phyloP scores from a whole-genome alignment of 2,329 filamentous ascomycete species.

The Biscogniauxia marginata region DNA sequence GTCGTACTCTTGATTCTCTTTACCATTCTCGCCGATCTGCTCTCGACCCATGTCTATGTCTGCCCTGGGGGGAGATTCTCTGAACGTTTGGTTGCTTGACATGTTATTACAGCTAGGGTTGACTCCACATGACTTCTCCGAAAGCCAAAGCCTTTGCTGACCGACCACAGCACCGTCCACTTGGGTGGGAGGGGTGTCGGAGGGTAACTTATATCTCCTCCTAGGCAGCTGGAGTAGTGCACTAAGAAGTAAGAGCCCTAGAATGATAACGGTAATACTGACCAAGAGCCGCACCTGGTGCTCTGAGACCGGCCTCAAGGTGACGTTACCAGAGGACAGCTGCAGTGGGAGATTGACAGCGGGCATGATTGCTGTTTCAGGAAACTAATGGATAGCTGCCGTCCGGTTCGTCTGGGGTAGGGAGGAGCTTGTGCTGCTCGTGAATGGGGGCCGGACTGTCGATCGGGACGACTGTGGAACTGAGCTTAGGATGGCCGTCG shows the following conservation, averaged over 20 bases:
- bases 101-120: conserved; percentile 27
- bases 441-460: conserved; percentile 23
- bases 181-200: conserved; percentile 8
- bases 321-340: conserved; percentile 30
- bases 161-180: conserved; percentile 10
- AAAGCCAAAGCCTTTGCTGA: conserved; percentile 15
- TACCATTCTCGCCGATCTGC: conserved; percentile 2
- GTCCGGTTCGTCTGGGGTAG: conserved; percentile 25
- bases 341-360: conserved; percentile 34
- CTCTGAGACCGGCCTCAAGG: conserved; percentile 28
- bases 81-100: conserved; percentile 25
- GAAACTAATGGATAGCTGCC: conserved; percentile 26
- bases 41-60: conserved; percentile 9
- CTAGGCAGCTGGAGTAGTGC: conserved; percentile 17
- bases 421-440: conserved; percentile 21
- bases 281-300: conserved; percentile 27
- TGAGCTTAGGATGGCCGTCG: conserved; percentile 20
- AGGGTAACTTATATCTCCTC: conserved; percentile 22
- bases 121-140: conserved; percentile 33
- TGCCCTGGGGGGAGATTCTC: conserved; percentile 10
- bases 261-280: conserved; percentile 16
- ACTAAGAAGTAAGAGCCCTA: conserved; percentile 23
- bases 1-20: conserved; percentile 13
- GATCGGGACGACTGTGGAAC: conserved; percentile 25
- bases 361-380: conserved; percentile 40